phyloP scores from a whole-genome alignment of 495 filamentous ascomycete species.

The Collariella sp. region DNA sequence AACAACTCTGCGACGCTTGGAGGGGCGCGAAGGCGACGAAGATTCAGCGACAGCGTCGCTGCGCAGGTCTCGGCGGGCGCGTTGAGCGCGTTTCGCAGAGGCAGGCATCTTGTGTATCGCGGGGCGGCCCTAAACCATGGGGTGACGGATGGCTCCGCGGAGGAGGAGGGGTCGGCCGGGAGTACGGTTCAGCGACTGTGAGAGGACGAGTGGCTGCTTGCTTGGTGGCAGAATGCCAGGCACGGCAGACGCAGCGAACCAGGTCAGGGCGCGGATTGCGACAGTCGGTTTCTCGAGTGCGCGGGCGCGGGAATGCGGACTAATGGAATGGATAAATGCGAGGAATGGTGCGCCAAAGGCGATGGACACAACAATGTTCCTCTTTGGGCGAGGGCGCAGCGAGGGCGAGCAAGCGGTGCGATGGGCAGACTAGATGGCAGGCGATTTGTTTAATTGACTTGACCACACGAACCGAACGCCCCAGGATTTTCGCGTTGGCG shows the following conservation, averaged over 20 bases:
- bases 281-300: neutral
- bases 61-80: conserved; percentile 33
- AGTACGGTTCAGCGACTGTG: neutral
- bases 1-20: conserved; percentile 73
- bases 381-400: neutral
- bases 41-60: conserved; percentile 33
- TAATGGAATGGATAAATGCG: neutral
- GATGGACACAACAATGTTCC: neutral
- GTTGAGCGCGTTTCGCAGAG: conserved; percentile 37
- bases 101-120: conserved; percentile 29
- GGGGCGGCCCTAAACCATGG: conserved; percentile 17
- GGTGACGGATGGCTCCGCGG: neutral
- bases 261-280: neutral
- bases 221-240: neutral
- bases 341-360: neutral
- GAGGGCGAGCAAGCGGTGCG: neutral
- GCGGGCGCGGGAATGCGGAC: neutral
- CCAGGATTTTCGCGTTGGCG: conserved; percentile 24
- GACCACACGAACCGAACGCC: conserved; percentile 13
- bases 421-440: neutral
- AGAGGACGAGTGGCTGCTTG: neutral
- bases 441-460: conserved; percentile 26
- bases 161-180: neutral
- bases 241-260: neutral
- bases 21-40: conserved; percentile 63